Evolutionary conservation across 495 filamentous ascomycete species (phyloP), one percentile per base, ranked within the genome.

Genomic region (Cairneyella variabilis): DNA sequence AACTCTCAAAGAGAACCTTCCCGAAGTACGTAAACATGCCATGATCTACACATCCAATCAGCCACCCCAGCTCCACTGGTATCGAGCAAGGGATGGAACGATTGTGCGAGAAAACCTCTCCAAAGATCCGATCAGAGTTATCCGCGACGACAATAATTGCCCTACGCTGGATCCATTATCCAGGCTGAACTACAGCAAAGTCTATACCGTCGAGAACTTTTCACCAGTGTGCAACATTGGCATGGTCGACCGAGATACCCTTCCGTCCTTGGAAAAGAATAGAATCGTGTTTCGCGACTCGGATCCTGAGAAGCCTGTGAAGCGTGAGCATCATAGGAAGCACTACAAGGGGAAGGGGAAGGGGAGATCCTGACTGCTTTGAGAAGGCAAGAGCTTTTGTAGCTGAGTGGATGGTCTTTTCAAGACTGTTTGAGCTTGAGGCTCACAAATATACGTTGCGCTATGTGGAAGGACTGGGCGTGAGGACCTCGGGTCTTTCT

Each of bases 181-280:
- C 10, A 36, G 60, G 12, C 14, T 62, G 3, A 51, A 61, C 21
- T 60, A 57, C 41, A 48, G 28, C 16, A 62, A 65, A 26, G 27
- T 64, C 12, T 64, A 61, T 21, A 64, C 61, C 3, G 54, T 63
- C 2, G 61, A 63, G 32, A 46, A 60, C 18, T 48, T 54, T 30
- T 36, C 51, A 1, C 21, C 28, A 10, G 61, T 63, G 3, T 43
- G 45, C 4, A 56, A 48, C 18, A 57, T 63, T 25, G 61, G 61
- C 2, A 28, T 43, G 42, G 45, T 61, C 4, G 21, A 48, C 4
- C 37, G 32, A 28, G 38, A 51, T 20, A 48, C 25, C 14, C 11
- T 52, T 20, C 7, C 49, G 7, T 5, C 37, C n/a, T n/a, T n/a
- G n/a, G n/a, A n/a, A n/a, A n/a, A n/a, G n/a, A n/a, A n/a, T n/a